Evolutionary conservation across 108 stramenopile species (phyloP), one percentile per base, ranked within the genome.

Genomic region (Aurantiochytrium sp.): DNA sequence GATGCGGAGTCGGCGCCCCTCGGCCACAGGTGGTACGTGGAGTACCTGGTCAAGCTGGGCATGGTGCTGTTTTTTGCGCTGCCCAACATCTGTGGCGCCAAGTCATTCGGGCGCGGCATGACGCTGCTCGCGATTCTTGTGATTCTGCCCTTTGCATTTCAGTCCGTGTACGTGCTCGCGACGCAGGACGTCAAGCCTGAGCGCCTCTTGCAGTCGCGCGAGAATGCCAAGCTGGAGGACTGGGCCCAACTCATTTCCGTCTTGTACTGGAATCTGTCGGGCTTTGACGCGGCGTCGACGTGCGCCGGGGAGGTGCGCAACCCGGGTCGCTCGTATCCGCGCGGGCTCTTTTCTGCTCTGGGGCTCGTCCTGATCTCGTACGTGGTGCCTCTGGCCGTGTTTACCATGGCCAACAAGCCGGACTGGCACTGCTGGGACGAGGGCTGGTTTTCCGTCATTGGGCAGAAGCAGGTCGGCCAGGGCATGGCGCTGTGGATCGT

Each of bases 401-500:
- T 81, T 45, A 81, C 69, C 10, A 45, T 45, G 41, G 69, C 27
- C 0, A 81, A 81, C 42, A 81, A 39, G 42, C 69, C 69, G 34
- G 41, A 39, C 24, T 81, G 69, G 69, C 41, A 81, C n/a, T 45
- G 41, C 22, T 81, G 69, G 69, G 69, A 81, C 17, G 69, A 81
- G 27, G 69, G 69, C 10, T 81, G 41, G 69, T 81, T 81, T 45
- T 81, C 69, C 24, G 69, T 45, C 45, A 81, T 81, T 45, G 69
- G 41, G 24, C 37, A 81, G 36, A 21, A 81, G 42, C 41, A 81
- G 27, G 69, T 81, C 12, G 69, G 69, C 24, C 69, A 81, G 10
- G 37, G 69, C 41, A 81, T 81, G 69, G 69, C 69, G 27, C 42
- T 81, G 8, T 81, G 69, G 69, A 81, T 81, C 69, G 42, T 81